A percentile compares a stretch with the other conserved stretches of the same genome.
Evolutionary conservation across 2,329 filamentous ascomycete species (phyloP).

Genomic region (Pseudocercospora cruenta): DNA sequence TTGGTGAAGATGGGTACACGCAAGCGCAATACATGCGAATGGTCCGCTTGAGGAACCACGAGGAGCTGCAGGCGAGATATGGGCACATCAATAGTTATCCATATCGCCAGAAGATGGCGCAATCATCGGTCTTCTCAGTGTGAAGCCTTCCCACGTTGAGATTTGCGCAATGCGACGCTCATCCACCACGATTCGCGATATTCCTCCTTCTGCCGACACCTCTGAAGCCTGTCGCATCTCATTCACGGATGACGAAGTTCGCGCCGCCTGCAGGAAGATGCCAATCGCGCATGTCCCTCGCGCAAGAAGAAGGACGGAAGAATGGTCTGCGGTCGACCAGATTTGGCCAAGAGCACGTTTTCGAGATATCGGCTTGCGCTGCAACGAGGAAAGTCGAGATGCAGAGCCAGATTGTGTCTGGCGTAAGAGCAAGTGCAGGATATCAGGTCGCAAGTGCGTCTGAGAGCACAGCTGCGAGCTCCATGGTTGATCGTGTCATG

Average conservation of each 20-base stretch:
- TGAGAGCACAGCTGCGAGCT: neutral
- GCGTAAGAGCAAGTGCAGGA: neutral
- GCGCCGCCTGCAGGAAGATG: neutral
- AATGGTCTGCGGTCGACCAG: no score
- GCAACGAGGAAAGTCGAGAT: neutral
- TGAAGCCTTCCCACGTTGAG: neutral
- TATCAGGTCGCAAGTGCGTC: neutral
- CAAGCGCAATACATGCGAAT: constrained; percentile 33
- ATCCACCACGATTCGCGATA: neutral
- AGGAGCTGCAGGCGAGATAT: constrained; percentile 25
- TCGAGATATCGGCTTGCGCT: neutral
- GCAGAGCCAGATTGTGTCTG: neutral
- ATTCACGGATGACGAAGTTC: no score
- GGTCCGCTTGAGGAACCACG: constrained; percentile 29
- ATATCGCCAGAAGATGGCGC: constrained; percentile 15
- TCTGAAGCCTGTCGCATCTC: neutral
- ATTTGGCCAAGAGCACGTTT: no score
- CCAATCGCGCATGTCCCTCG: neutral
- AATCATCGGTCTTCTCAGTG: constrained; percentile 21
- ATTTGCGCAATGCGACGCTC: neutral
- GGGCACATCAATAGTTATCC: constrained; percentile 11
- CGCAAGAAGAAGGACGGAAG: neutral
- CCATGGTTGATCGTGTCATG: neutral
- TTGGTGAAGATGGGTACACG: constrained; percentile 22
- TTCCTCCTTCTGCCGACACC: neutral